A percentile compares a stretch with the other conserved stretches of the same genome.
Conservation (phyloP, 78 protist genomes). For the Dictyostelium capitatum region DNA sequence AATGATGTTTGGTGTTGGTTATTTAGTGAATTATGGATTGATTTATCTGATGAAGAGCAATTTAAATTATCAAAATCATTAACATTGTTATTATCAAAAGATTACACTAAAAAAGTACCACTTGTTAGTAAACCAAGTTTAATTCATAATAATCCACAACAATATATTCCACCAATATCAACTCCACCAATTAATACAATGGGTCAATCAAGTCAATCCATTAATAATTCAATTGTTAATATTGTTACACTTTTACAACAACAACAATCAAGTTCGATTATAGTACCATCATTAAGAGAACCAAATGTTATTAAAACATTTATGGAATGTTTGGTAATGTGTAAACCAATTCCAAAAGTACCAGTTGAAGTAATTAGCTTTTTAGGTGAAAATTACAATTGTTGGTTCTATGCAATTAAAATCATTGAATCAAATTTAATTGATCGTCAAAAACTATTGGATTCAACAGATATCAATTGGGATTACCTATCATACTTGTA, state of each 20-base stretch:
- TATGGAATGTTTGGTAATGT: constrained; percentile 70
- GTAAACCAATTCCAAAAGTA: constrained; percentile 82
- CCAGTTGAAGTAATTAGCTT: constrained; percentile 73
- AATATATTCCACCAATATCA: neutral
- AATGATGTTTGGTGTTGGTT: constrained; percentile 19
- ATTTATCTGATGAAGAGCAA: constrained; percentile 54
- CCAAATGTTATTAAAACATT: constrained; percentile 83
- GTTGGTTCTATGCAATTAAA: constrained; percentile 80
- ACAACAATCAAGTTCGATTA: neutral
- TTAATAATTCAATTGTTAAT: neutral
- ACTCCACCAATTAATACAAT: neutral
- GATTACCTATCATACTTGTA: constrained; percentile 27
- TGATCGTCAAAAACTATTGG: neutral
- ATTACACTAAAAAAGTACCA: constrained; percentile 36
- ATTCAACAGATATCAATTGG: constrained; percentile 53
- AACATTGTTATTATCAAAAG: constrained; percentile 35
- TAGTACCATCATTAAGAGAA: neutral
- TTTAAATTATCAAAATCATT: constrained; percentile 63
- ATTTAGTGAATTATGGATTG: constrained; percentile 52
- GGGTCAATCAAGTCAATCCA: neutral
- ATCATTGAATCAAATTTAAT: constrained; percentile 57
- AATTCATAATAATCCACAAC: neutral
- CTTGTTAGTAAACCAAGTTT: neutral
- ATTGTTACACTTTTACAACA: neutral
- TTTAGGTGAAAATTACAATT: constrained; percentile 80